Evolutionary conservation across 1,284 basidiomycete genomes (phyloP), one percentile per base, ranked within the genome.

Genomic region (Papiliotrema terrestris): DNA sequence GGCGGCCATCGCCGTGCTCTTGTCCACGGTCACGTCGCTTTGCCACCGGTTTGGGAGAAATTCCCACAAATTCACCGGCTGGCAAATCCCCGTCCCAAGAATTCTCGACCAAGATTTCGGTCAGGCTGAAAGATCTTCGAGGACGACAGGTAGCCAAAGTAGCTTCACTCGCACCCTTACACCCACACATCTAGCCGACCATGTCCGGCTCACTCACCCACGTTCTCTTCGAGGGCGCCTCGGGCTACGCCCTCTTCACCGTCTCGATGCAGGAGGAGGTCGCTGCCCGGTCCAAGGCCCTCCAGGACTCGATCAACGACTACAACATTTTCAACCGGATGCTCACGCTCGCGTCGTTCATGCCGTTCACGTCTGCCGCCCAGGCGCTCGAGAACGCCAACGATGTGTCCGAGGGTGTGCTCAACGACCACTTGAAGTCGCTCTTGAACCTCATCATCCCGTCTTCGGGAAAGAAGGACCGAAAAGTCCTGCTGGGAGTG

Each of bases 361-460:
- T 87, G 56, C 95, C 96, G 1, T 98, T 96, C 83, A 92, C 91
- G 76, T 93, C 83, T 62, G 93, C 94, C 39, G 92, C 91, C 1
- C 89, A 98, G 75, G 96, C 95, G 26, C 81, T 99, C 63, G 93
- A 98, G 79, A 97, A 96, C 69, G 88, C 88, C 55, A 96, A 98
- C 74, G 94, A 98, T 78, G 80, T 98, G 17, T 98, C 95, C 5
- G 95, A 98, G 82, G 93, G 95, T 92, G 64, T 95, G 56, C 78
- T 97, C 51, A 94, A 90, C 74, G 89, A 92, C 61, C 85, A 92
- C 76, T 81, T 98, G 57, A 86, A 87, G 74, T 85, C 87, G 51
- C 80, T 98, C 49, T 83, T 98, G 59, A 91, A 95, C 74, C 82
- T 97, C 62, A 91, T 92, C 78, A 83, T 98, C 43, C 83, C 87